Conservation (phyloP, 2,329 filamentous ascomycete genomes). For the Clonostachys rosea region DNA sequence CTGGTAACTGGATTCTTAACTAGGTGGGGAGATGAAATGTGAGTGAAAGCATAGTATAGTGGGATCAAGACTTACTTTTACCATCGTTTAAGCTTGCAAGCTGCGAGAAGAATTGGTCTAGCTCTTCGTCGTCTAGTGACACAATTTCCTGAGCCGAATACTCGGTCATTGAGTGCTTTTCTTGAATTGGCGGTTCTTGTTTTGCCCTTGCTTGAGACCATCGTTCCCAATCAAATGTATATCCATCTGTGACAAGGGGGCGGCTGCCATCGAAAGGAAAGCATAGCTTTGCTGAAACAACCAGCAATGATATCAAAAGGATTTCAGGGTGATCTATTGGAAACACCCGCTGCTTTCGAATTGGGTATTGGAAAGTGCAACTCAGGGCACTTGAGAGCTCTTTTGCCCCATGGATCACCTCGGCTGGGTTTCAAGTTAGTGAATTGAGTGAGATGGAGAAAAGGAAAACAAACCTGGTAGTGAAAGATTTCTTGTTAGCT, state of each 20-base stretch:
- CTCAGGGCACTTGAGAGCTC: slow-evolving; percentile 44
- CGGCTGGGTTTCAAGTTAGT: slow-evolving; percentile 39
- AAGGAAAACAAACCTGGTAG: slow-evolving; percentile 28
- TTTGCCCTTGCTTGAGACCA: too few relatives aligned
- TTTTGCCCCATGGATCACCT: slow-evolving; percentile 29
- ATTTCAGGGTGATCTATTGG: slow-evolving; percentile 68
- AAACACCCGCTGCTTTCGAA: slow-evolving; percentile 34
- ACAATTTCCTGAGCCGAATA: slow-evolving; percentile 47
- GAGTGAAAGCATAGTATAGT: too few relatives aligned
- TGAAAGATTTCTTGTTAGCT: slow-evolving; percentile 66
- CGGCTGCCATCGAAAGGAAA: slow-evolving; percentile 56
- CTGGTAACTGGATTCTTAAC: slow-evolving; percentile 18
- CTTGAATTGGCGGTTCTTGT: too few relatives aligned
- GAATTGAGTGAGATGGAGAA: background rate
- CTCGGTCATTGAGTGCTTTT: too few relatives aligned
- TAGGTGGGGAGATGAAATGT: slow-evolving; percentile 2
- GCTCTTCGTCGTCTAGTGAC: slow-evolving; percentile 51
- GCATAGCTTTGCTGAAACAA: slow-evolving; percentile 74
- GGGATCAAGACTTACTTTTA: slow-evolving; percentile 17
- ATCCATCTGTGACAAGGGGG: too few relatives aligned
- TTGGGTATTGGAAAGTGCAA: slow-evolving; percentile 49
- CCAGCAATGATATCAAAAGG: slow-evolving; percentile 63
- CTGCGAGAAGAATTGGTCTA: slow-evolving; percentile 61
- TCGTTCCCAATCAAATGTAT: too few relatives aligned
- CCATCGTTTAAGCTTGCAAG: slow-evolving; percentile 22